phyloP scores from a whole-genome alignment of 164 flowering plant genomes.

The Buxus sempervirens region DNA sequence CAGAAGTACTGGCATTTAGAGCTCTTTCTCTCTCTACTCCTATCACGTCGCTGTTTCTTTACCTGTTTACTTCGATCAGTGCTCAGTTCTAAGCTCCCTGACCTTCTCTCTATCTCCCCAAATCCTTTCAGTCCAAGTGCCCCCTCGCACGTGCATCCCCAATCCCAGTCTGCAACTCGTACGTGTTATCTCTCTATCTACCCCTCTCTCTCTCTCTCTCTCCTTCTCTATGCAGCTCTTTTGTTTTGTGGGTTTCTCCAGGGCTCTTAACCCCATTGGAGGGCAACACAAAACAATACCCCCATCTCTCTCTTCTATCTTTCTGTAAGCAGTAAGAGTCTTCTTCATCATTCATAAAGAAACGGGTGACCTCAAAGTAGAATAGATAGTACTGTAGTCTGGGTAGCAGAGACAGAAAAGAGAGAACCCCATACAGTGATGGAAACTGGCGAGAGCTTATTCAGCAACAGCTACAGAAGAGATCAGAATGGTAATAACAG shows the following conservation, averaged over 20 bases:
- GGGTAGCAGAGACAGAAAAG: no score
- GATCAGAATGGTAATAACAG: slow-evolving; percentile 23
- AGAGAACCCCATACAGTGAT: slow-evolving; percentile 18
- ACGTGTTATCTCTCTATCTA: no score
- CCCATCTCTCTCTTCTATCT: neutral
- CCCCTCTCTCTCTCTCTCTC: neutral
- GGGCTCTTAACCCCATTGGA: neutral
- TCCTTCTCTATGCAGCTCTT: neutral
- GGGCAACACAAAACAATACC: neutral
- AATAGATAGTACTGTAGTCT: neutral
- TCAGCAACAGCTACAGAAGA: slow-evolving; percentile 13
- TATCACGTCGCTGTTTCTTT: no score
- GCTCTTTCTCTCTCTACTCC: no score
- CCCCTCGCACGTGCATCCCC: no score
- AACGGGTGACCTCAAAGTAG: slow-evolving; percentile 8
- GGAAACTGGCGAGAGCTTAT: slow-evolving; percentile 33
- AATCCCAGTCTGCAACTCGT: no score
- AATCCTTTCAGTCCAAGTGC: no score
- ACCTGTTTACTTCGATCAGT: no score
- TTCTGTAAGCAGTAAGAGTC: slow-evolving; percentile 1
- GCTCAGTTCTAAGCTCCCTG: no score
- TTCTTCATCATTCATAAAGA: slow-evolving; percentile 23
- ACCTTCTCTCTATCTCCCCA: no score
- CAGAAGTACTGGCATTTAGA: no score
- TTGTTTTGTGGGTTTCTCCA: neutral